Evolutionary conservation across 257 asterid genomes (phyloP).

Genomic region (Mitragyna speciosa): DNA sequence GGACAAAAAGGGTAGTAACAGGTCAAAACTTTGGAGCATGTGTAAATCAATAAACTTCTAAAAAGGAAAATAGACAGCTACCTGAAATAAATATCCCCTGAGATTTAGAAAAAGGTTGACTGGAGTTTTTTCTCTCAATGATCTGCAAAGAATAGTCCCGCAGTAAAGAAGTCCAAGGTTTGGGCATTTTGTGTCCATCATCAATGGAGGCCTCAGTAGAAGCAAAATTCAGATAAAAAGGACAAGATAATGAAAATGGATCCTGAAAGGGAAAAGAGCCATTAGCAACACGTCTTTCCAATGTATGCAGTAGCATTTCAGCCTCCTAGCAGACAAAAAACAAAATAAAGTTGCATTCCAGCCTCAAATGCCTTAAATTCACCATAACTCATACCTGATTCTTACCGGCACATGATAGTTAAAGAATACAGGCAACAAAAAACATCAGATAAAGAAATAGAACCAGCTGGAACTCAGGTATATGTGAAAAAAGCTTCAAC

Average conservation of each 20-base stretch:
- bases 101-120: constrained; percentile 38
- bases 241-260: constrained; percentile 42
- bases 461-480: neutral
- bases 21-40: constrained; percentile 12
- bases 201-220: constrained; percentile 29
- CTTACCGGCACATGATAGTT: neutral
- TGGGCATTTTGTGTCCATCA: constrained; percentile 34
- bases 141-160: constrained; percentile 46
- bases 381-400: neutral
- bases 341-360: neutral
- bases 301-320: neutral
- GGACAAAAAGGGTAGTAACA: constrained; percentile 19
- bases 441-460: neutral
- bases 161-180: constrained; percentile 54
- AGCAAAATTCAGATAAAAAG: constrained; percentile 39
- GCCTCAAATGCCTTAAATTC: neutral
- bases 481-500: neutral
- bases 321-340: neutral
- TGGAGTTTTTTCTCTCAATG: constrained; percentile 44
- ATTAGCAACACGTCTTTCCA: neutral
- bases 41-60: constrained; percentile 2
- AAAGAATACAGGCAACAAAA: neutral
- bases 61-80: constrained; percentile 28
- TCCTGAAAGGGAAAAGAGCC: constrained; percentile 54
- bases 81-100: constrained; percentile 54